Conservation (phyloP, 805 yeast species). For the Wickerhamomyces tratensis region DNA sequence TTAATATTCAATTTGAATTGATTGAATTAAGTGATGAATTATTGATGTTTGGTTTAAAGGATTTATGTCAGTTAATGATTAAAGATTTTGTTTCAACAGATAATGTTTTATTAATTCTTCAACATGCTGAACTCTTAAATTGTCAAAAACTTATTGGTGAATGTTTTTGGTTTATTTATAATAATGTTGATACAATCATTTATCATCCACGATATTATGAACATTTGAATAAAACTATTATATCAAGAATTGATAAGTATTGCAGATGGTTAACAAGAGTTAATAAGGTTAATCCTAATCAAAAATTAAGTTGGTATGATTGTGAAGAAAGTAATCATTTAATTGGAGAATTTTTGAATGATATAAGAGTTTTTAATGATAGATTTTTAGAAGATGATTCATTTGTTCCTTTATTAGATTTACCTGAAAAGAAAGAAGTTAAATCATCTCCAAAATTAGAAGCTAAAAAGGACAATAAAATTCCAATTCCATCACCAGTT, state of each 20-base stretch:
- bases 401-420: conserved; percentile 28
- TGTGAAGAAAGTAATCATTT: conserved; percentile 16
- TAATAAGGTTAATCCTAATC: conserved; percentile 8
- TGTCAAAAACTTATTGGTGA: conserved; percentile 48
- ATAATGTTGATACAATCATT: conserved; percentile 54
- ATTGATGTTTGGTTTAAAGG: conserved; percentile 46
- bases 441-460: conserved; percentile 8
- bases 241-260: conserved; percentile 21
- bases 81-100: conserved; percentile 47
- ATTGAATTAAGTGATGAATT: conserved; percentile 57
- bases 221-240: conserved; percentile 7
- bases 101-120: conserved; percentile 47
- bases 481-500: background rate
- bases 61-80: conserved; percentile 49
- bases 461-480: conserved; percentile 6
- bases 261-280: conserved; percentile 25
- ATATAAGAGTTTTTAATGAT: conserved; percentile 28
- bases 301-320: conserved; percentile 21
- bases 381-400: conserved; percentile 27
- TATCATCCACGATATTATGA: conserved; percentile 22
- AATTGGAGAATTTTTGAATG: conserved; percentile 24
- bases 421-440: conserved; percentile 9
- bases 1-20: conserved; percentile 45
- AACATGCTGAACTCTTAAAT: conserved; percentile 39
- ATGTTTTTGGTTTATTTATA: conserved; percentile 59